A percentile compares a stretch with the other conserved stretches of the same genome.
Evolutionary conservation across 1,284 basidiomycete species (phyloP).

Genomic region (Cryptococcus sp.): DNA sequence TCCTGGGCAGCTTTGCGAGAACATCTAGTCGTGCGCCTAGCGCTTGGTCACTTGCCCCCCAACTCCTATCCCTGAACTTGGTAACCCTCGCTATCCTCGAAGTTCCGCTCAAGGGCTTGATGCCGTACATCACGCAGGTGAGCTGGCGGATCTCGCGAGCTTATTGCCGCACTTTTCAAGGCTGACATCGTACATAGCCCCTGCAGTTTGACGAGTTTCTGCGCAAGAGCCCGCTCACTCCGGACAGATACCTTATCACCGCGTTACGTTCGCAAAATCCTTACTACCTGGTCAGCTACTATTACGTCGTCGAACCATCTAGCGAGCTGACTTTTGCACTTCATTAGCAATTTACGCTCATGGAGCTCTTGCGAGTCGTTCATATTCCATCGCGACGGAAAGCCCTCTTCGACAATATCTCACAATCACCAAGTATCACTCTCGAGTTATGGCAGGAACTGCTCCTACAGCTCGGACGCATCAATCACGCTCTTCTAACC

Average conservation of each 20-base stretch:
- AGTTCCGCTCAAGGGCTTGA: slow-evolving; percentile 31
- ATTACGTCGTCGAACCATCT: not conserved
- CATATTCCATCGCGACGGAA: slow-evolving; percentile 30
- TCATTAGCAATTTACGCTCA: slow-evolving; percentile 44
- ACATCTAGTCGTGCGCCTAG: slow-evolving; percentile 25
- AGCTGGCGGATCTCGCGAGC: slow-evolving; percentile 1
- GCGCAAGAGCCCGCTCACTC: slow-evolving; percentile 34
- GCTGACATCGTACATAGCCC: slow-evolving; percentile 24
- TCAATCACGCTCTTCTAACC: slow-evolving; percentile 24
- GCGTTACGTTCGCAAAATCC: slow-evolving; percentile 37
- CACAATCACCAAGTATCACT: slow-evolving; percentile 28
- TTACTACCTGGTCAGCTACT: slow-evolving; percentile 35
- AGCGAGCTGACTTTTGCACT: not conserved
- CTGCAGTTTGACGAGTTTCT: slow-evolving; percentile 41
- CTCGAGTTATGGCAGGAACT: slow-evolving; percentile 40
- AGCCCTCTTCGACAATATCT: slow-evolving; percentile 38
- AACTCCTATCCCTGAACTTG: slow-evolving; percentile 33
- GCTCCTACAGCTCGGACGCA: slow-evolving; percentile 35
- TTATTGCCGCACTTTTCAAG: not conserved
- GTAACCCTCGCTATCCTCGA: slow-evolving; percentile 29
- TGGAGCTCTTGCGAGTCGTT: slow-evolving; percentile 44
- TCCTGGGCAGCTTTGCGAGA: slow-evolving; percentile 45
- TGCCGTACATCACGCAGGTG: slow-evolving; percentile 41
- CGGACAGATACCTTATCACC: slow-evolving; percentile 41
- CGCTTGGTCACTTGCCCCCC: slow-evolving; percentile 26